A percentile compares a stretch with the other conserved stretches of the same genome.
Evolutionary conservation across 1,139 yeast genomes (phyloP).

Genomic region (Candida sp.): DNA sequence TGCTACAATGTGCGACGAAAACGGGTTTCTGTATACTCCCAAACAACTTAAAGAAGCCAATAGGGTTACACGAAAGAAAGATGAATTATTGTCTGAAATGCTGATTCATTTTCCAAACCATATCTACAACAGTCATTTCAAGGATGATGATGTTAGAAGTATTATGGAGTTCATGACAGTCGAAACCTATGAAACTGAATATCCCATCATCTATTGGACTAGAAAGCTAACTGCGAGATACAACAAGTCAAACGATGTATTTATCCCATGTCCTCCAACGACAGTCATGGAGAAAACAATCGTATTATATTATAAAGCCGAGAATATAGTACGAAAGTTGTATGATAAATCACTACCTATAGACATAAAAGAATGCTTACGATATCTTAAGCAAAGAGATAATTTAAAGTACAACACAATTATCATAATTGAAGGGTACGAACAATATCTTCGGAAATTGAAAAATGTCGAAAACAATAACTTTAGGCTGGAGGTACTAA

Average conservation of each 20-base stretch:
- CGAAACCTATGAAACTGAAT: slow-evolving; percentile 6
- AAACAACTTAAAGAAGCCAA: slow-evolving; percentile 49
- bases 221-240: slow-evolving; percentile 37
- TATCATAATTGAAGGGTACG: slow-evolving; percentile 48
- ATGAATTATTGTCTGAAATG: slow-evolving; percentile 51
- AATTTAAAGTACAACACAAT: slow-evolving; percentile 20
- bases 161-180: not conserved
- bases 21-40: slow-evolving; percentile 13
- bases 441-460: slow-evolving; percentile 39
- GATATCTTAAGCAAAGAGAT: slow-evolving; percentile 3
- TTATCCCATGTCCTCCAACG: slow-evolving; percentile 47
- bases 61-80: slow-evolving; percentile 43
- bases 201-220: slow-evolving; percentile 35
- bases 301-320: slow-evolving; percentile 45
- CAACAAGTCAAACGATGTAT: slow-evolving; percentile 43
- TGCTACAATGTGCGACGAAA: slow-evolving; percentile 1
- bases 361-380: slow-evolving; percentile 4
- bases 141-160: not conserved
- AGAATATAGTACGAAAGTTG: slow-evolving; percentile 36
- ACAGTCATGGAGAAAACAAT: slow-evolving; percentile 39
- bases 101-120: slow-evolving; percentile 25
- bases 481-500: slow-evolving; percentile 39
- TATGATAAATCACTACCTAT: slow-evolving; percentile 17
- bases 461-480: slow-evolving; percentile 42
- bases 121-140: not conserved